Base-by-base conservation (phyloP, 2,329 filamentous ascomycete species). In the Lachnellula hyalina region DNA sequence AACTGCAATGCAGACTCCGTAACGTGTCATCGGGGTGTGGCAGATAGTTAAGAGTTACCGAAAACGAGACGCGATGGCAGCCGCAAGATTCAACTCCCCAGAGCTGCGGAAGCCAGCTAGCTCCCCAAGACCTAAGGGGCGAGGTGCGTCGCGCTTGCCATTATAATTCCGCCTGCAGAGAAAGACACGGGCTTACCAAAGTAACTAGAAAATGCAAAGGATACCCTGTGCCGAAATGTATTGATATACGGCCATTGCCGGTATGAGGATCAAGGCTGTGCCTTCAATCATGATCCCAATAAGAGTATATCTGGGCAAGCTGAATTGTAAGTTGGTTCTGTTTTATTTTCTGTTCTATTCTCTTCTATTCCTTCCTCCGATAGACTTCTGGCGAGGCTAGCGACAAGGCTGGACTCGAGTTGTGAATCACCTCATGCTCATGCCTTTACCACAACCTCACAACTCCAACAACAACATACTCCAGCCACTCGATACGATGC, bases 181-280 rank as follows among this genome's bases (percentile, higher is more conserved):
- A 46, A 38, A 40, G 12, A 36, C 32, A 28, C 6, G 19, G 32
- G 45, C 63, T 67, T 61, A 67, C 60, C 38, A 28, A 47, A 41
- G 21, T 46, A 23, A 47, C 54, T 62, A 87, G 86, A 89, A 74
- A 89, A 88, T 71, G 77, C 83, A 51, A 95, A 93, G 74, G 91
- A 95, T 70, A 96, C 90, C 6, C 81, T 93, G 54, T 96, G 91
- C 74, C 87, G 91, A 68, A 96, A 96, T 73, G 87, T 96, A 58
- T 82, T 91, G 59, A 96, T 96, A 66, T 96, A 96, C 71, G 91
- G 91, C 53, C 89, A 93, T 73, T 96, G 91, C 72, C 87, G 90
- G 61, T 96, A 91, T 73, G 89, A 95, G 75, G 90, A 95, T 69
- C 86, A 89, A 74, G 90, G 81, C 57, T 96, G 91, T 74, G 85